phyloP scores from a whole-genome alignment of 1,284 basidiomycete genomes.

The Schizopora paradoxa region DNA sequence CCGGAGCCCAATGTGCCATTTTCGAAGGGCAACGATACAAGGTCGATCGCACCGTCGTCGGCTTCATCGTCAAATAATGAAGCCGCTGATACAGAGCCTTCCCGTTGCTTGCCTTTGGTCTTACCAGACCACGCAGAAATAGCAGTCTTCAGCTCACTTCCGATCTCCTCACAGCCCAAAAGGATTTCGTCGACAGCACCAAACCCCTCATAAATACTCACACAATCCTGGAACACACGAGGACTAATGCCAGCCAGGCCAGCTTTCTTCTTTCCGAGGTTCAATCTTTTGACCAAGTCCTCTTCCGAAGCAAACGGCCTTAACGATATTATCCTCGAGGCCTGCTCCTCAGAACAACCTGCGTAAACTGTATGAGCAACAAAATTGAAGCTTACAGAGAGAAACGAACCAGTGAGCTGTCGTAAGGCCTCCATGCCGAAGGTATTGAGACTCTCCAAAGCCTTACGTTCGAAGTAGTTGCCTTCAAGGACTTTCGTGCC shows the following conservation, averaged over 20 bases:
- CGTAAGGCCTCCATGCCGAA: slow-evolving; percentile 71
- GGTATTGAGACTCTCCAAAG: slow-evolving; percentile 85
- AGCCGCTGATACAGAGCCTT: slow-evolving; percentile 21
- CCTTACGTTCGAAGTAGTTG: slow-evolving; percentile 35
- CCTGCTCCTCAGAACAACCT: slow-evolving; percentile 86
- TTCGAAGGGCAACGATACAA: slow-evolving; percentile 43
- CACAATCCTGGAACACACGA: slow-evolving; percentile 87
- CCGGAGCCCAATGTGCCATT: slow-evolving; percentile 50
- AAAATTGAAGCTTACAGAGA: slow-evolving; percentile 15
- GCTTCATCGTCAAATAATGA: slow-evolving; percentile 31
- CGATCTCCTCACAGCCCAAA: slow-evolving; percentile 84
- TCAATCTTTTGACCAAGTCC: slow-evolving; percentile 74
- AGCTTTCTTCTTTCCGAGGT: slow-evolving; percentile 78
- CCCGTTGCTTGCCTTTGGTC: slow-evolving; percentile 35
- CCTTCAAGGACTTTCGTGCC: slow-evolving; percentile 14
- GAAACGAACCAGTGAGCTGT: slow-evolving; percentile 77
- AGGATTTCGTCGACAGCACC: slow-evolving; percentile 88
- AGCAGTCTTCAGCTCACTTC: slow-evolving; percentile 56
- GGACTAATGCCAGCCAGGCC: slow-evolving; percentile 79
- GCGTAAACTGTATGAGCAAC: slow-evolving; percentile 12
- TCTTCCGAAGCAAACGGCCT: slow-evolving; percentile 80
- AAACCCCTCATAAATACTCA: slow-evolving; percentile 86
- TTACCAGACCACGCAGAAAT: slow-evolving; percentile 75
- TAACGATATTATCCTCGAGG: slow-evolving; percentile 70
- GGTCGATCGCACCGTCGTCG: slow-evolving; percentile 58